Evolutionary conservation across 139 green algal genomes (phyloP), one percentile per base, ranked within the genome.

Genomic region (Chlamydomonas sp.): DNA sequence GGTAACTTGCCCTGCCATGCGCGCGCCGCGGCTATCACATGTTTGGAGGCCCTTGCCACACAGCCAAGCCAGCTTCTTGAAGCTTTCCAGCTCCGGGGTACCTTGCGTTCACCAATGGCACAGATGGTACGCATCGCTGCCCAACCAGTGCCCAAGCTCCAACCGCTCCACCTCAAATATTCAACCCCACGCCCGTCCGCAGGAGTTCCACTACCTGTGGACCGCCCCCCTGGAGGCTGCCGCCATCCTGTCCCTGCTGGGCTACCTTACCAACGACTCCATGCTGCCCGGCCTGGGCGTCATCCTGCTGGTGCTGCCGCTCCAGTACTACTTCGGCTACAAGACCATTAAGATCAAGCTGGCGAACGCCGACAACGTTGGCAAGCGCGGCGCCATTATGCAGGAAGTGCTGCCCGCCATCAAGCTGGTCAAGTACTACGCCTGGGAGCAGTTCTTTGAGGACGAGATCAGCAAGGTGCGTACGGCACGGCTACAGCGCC

Each of bases 191-290:
- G 18, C 73, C 10, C 17, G 10, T n/a, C n/a, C n/a, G 58, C 89
- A 94, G 91, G 92, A 95, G 91, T 86, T 95, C 62, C 92, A 95
- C 88, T 95, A 93, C 91, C 91, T 95, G 80, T 95, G 92, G 92
- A 91, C 90, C 60, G 88, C 90, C 15, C 92, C 92, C 63, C 79
- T 93, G 4, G 92, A 95, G 89, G 92, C 92, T 15, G 84, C 69
- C 14, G 90, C 90, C 86, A 95, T 95, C 80, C 88, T 95, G 18
- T 83, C 69, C 16, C 90, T 95, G 74, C 88, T 95, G 71, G 88
- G 84, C 61, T 85, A 87, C 63, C 91, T 94, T 72, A 89, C 93
- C 4, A 66, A 74, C 64, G 72, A 90, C 63, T 60, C 59, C 10
- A 77, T 63, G 63, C 79, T 75, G 7, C 49, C 63, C 18, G 63